Evolutionary conservation across 139 green algal genomes (phyloP).

Genomic region (Chlorokybus atmophyticus): DNA sequence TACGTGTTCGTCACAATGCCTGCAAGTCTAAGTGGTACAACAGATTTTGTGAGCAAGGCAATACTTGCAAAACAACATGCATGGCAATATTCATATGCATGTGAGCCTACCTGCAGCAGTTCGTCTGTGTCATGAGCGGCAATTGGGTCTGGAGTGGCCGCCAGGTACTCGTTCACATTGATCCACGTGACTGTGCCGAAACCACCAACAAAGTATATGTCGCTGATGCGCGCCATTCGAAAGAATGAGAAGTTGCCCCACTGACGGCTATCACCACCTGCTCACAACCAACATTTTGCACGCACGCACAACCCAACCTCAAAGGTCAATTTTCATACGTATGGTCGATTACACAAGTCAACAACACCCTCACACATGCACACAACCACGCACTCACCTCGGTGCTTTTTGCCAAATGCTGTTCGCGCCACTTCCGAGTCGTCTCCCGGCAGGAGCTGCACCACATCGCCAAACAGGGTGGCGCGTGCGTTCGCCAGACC

Average conservation of each 20-base stretch:
- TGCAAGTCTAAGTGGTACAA: too few species aligned
- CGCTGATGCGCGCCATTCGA: conserved; percentile 35
- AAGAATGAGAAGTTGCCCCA: conserved; percentile 38
- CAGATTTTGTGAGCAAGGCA: too few species aligned
- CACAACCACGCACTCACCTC: too few species aligned
- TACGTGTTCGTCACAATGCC: too few species aligned
- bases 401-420: too few species aligned
- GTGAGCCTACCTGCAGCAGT: conserved; percentile 32
- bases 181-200: conserved; percentile 92
- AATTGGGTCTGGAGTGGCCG: conserved; percentile 62
- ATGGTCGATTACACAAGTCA: too few species aligned
- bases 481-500: conserved; percentile 91
- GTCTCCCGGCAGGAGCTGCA: conserved; percentile 64
- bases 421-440: conserved; percentile 33
- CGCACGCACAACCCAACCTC: too few species aligned
- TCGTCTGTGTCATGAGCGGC: conserved; percentile 10
- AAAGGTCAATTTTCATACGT: too few species aligned
- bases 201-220: conserved; percentile 97
- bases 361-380: too few species aligned
- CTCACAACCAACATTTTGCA: too few species aligned
- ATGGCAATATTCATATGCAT: too few species aligned
- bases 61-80: too few species aligned
- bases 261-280: conserved; percentile 11
- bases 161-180: conserved; percentile 68
- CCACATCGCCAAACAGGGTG: conserved; percentile 96